These are phyloP conservation scores for Camellia japonica DNA, from an alignment of 148 eudicot genomes.

Conservation along the genomic window DNA sequence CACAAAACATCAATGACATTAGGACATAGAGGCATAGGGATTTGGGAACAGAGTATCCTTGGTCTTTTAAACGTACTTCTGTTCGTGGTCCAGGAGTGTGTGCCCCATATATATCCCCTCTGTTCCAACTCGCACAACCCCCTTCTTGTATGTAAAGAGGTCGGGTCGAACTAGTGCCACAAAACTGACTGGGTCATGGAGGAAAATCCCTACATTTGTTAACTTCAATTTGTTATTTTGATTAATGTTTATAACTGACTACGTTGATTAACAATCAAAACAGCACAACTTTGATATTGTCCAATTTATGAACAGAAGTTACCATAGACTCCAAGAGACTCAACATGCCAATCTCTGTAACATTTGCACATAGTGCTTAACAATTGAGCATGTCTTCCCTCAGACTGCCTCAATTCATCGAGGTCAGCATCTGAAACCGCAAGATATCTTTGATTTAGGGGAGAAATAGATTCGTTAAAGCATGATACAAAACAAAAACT, in stretches of 20 bases:
- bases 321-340: constrained; percentile 85
- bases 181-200: constrained; percentile 89
- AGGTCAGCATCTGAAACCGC: constrained; percentile 60
- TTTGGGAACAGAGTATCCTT: too few species aligned
- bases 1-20: too few species aligned
- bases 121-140: constrained; percentile 89
- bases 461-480: not conserved
- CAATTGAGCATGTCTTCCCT: constrained; percentile 56
- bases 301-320: constrained; percentile 8
- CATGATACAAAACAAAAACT: not conserved
- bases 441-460: not conserved
- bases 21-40: too few species aligned
- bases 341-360: constrained; percentile 85
- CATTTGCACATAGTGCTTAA: constrained; percentile 74
- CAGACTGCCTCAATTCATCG: constrained; percentile 51
- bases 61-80: constrained; percentile 38
- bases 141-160: constrained; percentile 77
- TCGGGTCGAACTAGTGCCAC: constrained; percentile 76
- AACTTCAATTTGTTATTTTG: not conserved
- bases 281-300: too few species aligned
- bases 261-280: too few species aligned
- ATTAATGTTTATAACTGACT: not conserved
- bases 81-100: constrained; percentile 84
- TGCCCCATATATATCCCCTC: constrained; percentile 78
- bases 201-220: constrained; percentile 59